Evolutionary conservation across 2,329 filamentous ascomycete species (phyloP).

Genomic region (Harringtonia aguacate): DNA sequence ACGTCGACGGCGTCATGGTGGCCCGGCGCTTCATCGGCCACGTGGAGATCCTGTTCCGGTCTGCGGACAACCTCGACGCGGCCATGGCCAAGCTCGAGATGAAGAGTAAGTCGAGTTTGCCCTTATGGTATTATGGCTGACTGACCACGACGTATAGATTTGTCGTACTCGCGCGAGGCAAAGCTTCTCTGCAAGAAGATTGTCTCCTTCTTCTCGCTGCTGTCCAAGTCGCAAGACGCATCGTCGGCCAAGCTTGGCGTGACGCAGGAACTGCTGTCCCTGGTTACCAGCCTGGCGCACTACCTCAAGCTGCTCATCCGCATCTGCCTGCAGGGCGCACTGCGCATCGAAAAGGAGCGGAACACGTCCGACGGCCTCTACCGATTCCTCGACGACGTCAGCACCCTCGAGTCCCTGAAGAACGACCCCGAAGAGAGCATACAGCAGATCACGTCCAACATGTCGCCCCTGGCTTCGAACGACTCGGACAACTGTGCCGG

Average conservation of each 20-base stretch:
- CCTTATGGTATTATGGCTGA: no score
- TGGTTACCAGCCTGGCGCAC: constrained; percentile 92
- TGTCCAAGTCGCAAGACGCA: constrained; percentile 90
- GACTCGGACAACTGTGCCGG: constrained; percentile 74
- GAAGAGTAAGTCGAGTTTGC: constrained; percentile 56
- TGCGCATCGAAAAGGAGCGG: constrained; percentile 83
- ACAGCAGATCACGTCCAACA: constrained; percentile 53
- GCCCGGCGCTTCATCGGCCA: constrained; percentile 95
- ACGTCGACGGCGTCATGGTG: constrained; percentile 87
- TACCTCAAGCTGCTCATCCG: constrained; percentile 96
- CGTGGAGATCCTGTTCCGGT: constrained; percentile 83
- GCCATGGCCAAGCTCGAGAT: constrained; percentile 58
- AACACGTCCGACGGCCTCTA: constrained; percentile 64
- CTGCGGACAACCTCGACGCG: constrained; percentile 74
- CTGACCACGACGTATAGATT: constrained; percentile 46
- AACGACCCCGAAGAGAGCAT: constrained; percentile 43
- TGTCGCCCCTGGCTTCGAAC: constrained; percentile 57
- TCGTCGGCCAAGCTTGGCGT: constrained; percentile 87
- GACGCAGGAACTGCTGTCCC: constrained; percentile 92
- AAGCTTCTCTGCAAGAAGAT: constrained; percentile 99
- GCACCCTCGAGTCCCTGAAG: constrained; percentile 69
- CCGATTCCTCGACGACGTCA: constrained; percentile 73
- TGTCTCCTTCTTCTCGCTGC: constrained; percentile 88
- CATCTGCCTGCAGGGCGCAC: constrained; percentile 86
- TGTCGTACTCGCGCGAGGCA: constrained; percentile 90